Percentiles rank a stretch among this genome's conserved stretches.
Conservation (phyloP, 768 basidiomycete genomes). For the Boletus huronensis region DNA sequence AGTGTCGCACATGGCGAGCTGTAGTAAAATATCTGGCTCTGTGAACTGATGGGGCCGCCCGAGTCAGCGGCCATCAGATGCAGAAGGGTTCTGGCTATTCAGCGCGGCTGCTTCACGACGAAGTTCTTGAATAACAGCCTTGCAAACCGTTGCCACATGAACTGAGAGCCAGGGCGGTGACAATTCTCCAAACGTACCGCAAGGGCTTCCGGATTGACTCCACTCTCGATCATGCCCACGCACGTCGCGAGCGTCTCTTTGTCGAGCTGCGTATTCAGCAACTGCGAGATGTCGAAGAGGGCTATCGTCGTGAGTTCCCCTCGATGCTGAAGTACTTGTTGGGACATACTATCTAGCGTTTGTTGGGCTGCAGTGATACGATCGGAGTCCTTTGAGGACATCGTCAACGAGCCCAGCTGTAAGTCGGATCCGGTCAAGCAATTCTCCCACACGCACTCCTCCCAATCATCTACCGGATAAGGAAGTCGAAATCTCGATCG, state of each 20-base stretch:
- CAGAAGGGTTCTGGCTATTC: conserved; percentile 22
- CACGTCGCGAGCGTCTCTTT: conserved; percentile 91
- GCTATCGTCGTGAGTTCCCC: conserved; percentile 42
- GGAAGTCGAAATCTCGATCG: conserved; percentile 9
- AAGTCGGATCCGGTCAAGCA: not conserved
- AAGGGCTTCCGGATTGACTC: conserved; percentile 88
- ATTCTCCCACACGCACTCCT: not conserved
- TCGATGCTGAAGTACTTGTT: not conserved
- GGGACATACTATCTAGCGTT: conserved; percentile 62
- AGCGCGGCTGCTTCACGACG: conserved; percentile 59
- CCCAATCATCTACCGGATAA: not conserved
- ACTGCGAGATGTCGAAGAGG: conserved; percentile 82
- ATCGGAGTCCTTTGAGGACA: conserved; percentile 53
- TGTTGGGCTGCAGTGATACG: conserved; percentile 62
- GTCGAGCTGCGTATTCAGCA: conserved; percentile 84
- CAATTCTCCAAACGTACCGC: conserved; percentile 53
- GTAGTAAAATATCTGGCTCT: not conserved
- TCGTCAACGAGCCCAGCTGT: conserved; percentile 3
- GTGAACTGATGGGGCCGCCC: not conserved
- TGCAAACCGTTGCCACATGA: conserved; percentile 5
- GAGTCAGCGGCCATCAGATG: conserved; percentile 26
- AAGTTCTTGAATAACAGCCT: conserved; percentile 86
- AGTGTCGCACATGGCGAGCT: not conserved
- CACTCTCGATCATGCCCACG: conserved; percentile 87
- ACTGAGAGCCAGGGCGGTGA: not conserved